Base-by-base conservation (phyloP, 2,329 filamentous ascomycete species). In the Monosporascus sp. region DNA sequence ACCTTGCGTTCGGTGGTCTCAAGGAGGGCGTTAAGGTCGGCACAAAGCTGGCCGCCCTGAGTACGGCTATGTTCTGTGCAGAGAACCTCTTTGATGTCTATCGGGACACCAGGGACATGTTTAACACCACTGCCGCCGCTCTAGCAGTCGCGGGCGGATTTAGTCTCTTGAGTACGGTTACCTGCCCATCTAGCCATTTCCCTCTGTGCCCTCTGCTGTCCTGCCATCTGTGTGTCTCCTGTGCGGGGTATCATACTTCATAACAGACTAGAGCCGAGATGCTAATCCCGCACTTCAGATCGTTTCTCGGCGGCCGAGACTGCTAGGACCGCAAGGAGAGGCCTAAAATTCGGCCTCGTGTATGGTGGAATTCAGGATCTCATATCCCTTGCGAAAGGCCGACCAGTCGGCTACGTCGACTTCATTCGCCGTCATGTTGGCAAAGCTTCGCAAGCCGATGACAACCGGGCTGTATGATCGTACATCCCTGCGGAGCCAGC, bases 31-130 rank as follows among this genome's bases (percentile, higher is more conserved):
- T 90, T 49, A 85, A 81, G 60, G 89, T 94, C 79, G 91, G 88
- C 1, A 68, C 74, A 35, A 85, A 81, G 60, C 78, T 95, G 6
- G 82, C 83, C 5, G 74, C 87, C 46, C 92, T 92, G 81, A 88
- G 84, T 2, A 80, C 83, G 19, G 74, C 88, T 49, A 94, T 96
- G 65, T 86, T 96, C 64, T 77, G 85, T 7, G 82, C 94, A 48
- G 94, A 97, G 74, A 89, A 93, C 70, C 86, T 89, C 52, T 86
- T 96, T 49, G 92, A 97, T 72, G 78, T 85, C 6, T 86, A 85
- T 60, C 78, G 85, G 49, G 80, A 81, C 44, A 77, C 78, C 52
- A 83, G 85, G 68, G 93, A 97, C 70, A 85, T 91, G 64, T 67
- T 90, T 63, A 93, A 88, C 59, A 96, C 89, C 1, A 83, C 91